Conservation (phyloP, 2,329 filamentous ascomycete genomes). For the Nemania abortiva region DNA sequence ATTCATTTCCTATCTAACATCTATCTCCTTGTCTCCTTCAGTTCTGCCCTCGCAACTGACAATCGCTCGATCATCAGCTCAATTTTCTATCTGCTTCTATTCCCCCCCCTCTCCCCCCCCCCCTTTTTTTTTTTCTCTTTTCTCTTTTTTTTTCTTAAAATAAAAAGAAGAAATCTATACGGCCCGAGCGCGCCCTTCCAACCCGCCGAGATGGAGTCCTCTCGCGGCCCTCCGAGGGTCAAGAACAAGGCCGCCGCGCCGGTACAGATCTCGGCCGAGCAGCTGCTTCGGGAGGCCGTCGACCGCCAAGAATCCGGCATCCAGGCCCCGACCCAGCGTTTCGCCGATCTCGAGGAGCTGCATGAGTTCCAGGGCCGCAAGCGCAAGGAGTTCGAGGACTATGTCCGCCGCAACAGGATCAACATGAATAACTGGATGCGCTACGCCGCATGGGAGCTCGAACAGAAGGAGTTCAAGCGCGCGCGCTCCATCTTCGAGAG, state of each 20-base stretch:
- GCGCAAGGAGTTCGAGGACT: slow-evolving; percentile 96
- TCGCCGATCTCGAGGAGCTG: slow-evolving; percentile 95
- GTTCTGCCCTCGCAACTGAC: not conserved
- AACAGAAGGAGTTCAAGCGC: slow-evolving; percentile 96
- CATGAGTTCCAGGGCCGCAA: slow-evolving; percentile 98
- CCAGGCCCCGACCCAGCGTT: slow-evolving; percentile 92
- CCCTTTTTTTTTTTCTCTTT: not conserved
- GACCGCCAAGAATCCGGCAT: slow-evolving; percentile 92
- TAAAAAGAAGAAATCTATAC: no score
- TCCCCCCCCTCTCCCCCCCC: not conserved
- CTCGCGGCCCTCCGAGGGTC: slow-evolving; percentile 92
- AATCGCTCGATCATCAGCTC: not conserved
- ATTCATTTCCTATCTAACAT: no score
- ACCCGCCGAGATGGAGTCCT: slow-evolving; percentile 80
- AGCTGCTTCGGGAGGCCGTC: slow-evolving; percentile 95
- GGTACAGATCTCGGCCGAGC: slow-evolving; percentile 93
- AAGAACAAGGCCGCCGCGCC: slow-evolving; percentile 98
- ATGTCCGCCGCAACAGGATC: slow-evolving; percentile 92
- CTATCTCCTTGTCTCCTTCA: no score
- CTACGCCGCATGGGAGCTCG: slow-evolving; percentile 96
- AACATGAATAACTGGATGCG: slow-evolving; percentile 99
- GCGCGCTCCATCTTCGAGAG: slow-evolving; percentile 95
- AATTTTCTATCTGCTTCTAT: no score
- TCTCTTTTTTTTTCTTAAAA: not conserved
- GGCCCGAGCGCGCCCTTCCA: not conserved